Evolutionary conservation across 179 eudicot genomes (phyloP).

Genomic region (Heliamphora pulchella): DNA sequence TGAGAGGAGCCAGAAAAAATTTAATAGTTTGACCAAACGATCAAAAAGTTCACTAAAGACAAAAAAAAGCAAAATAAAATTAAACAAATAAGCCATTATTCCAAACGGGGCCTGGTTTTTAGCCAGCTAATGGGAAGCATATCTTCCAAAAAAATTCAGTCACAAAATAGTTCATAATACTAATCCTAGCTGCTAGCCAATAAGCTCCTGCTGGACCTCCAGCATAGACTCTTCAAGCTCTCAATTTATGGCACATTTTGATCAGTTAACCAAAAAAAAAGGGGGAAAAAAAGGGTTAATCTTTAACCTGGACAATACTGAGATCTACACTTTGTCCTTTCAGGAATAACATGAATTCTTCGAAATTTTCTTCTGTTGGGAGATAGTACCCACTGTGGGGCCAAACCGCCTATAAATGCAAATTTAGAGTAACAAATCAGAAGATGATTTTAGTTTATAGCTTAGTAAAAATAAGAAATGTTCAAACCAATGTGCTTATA

Average conservation of each 20-base stretch:
- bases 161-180: not conserved
- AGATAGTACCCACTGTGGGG: constrained; percentile 94
- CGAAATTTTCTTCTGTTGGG: constrained; percentile 87
- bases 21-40: no score
- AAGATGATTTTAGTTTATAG: no score
- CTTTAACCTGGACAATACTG: constrained; percentile 44
- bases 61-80: no score
- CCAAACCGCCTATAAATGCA: constrained; percentile 66
- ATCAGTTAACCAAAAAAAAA: not conserved
- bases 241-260: not conserved
- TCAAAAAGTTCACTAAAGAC: no score
- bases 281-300: not conserved
- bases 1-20: no score
- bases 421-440: not conserved
- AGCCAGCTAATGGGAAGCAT: not conserved
- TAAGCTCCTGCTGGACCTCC: not conserved
- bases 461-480: no score
- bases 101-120: not conserved
- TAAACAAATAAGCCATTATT: no score
- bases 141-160: not conserved
- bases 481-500: no score
- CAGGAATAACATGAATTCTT: constrained; percentile 69
- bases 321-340: constrained; percentile 53
- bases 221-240: not conserved
- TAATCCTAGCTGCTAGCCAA: not conserved